Conservation (phyloP, 1,284 basidiomycete species). For the Boletus smithii region DNA sequence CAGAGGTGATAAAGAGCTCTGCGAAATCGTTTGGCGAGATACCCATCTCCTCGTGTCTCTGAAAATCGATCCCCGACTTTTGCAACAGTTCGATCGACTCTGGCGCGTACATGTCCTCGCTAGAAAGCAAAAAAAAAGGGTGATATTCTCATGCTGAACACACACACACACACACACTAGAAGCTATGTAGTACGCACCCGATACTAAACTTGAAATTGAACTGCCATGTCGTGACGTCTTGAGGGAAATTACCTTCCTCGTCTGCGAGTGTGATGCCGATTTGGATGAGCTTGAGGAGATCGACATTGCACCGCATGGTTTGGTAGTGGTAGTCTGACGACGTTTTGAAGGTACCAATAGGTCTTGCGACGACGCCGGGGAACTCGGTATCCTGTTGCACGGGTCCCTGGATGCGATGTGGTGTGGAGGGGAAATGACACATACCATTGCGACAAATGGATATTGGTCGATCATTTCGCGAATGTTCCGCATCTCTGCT, state of each 20-base stretch:
- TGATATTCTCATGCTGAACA: neutral
- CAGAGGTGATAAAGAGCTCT: conserved; percentile 94
- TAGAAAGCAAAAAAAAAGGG: conserved; percentile 2
- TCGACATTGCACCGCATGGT: conserved; percentile 99
- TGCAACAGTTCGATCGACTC: conserved; percentile 94
- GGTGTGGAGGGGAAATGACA: conserved; percentile 22
- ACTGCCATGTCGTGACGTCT: conserved; percentile 96
- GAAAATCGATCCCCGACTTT: conserved; percentile 95
- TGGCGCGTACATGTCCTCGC: conserved; percentile 91
- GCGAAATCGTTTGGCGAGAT: conserved; percentile 96
- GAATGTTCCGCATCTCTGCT: conserved; percentile 84
- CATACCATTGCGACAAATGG: conserved; percentile 93
- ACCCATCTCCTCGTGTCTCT: conserved; percentile 88
- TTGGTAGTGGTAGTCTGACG: conserved; percentile 98
- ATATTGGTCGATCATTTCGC: conserved; percentile 85
- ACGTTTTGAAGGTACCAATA: conserved; percentile 94
- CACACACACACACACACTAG: neutral
- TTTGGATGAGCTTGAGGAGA: conserved; percentile 95
- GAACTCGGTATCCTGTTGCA: conserved; percentile 90
- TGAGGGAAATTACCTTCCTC: conserved; percentile 88
- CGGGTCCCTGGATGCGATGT: conserved; percentile 12
- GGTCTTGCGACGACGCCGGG: conserved; percentile 97
- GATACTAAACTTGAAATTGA: conserved; percentile 95
- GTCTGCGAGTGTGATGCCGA: conserved; percentile 93
- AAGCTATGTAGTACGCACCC: conserved; percentile 51